Evolutionary conservation across 2,329 filamentous ascomycete species (phyloP).

Genomic region (Trichoderma sp.): DNA sequence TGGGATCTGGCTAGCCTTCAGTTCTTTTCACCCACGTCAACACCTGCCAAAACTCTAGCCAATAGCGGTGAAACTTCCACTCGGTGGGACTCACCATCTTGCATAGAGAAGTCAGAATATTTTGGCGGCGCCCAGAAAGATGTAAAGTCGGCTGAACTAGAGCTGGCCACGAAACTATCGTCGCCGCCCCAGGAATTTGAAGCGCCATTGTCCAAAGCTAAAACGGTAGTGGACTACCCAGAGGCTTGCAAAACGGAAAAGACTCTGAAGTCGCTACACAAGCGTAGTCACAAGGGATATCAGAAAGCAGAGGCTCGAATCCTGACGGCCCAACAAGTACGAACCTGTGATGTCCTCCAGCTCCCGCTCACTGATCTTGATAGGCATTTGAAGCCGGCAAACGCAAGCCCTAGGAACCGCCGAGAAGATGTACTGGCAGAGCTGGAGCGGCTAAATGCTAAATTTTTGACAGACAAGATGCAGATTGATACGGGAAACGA

Average conservation of each 20-base stretch:
- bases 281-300: background rate
- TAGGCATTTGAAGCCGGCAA: slow-evolving; percentile 28
- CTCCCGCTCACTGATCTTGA: slow-evolving; percentile 33
- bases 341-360: slow-evolving; percentile 28
- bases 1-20: slow-evolving; percentile 36
- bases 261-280: background rate
- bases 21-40: background rate
- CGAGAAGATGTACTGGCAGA: slow-evolving; percentile 34
- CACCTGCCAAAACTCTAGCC: background rate
- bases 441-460: slow-evolving; percentile 34
- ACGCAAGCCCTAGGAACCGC: slow-evolving; percentile 22
- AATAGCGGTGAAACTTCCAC: background rate
- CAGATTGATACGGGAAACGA: background rate
- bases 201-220: background rate
- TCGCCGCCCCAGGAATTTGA: background rate
- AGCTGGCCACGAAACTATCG: background rate
- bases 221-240: background rate
- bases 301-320: background rate
- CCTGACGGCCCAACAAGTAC: background rate
- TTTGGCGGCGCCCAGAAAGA: background rate
- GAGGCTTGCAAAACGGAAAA: background rate
- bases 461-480: slow-evolving; percentile 32
- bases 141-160: background rate
- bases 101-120: background rate
- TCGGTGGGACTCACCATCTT: background rate